Evolutionary conservation across 192 early-diverging fungal genomes (phyloP), one percentile per base, ranked within the genome.

Genomic region (Coemansia sp.): DNA sequence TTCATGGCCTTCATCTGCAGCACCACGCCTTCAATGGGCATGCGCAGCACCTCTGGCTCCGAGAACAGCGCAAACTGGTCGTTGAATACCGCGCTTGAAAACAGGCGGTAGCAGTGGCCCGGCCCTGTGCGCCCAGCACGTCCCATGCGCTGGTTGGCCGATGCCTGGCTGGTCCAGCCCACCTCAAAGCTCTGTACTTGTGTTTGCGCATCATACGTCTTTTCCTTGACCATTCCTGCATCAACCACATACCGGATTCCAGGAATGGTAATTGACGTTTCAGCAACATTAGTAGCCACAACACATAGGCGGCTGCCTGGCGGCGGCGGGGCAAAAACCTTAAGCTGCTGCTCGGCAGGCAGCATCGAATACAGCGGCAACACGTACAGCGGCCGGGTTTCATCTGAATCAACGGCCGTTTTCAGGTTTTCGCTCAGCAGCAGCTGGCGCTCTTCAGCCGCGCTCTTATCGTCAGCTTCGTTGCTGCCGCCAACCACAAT

Each of bases 1-100:
- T 89, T 86, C 95, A 99, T 99, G 14, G 87, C 74, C 79, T 99
- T 99, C 96, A 99, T 98, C 60, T 91, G 90, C 41, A 99, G 79
- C 7, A 98, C 91, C 10, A 98, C 92, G 42, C 90, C 92, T 68
- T 96, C 93, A 44, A 99, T 95, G 3, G 97, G 94, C 77, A 95
- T 88, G 39, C 90, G 81, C 66, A 91, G 69, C 51, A 98, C 94
- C 69, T 98, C 96, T 10, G 94, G 94, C 58, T 81, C 81, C 0
- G 90, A 88, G 67, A 94, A 94, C 43, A 80, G 76, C 12, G 77
- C 67, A 70, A 98, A 98, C 51, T 96, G 84, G 58, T 93, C 85
- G 51, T 91, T 85, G 66, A 91, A 98, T 0, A 98, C 93, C 1
- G 93, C 92, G 14, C 90, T 92, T 32, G 89, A 92, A 66, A 89